These are phyloP conservation scores for Collybia sp. DNA, from an alignment of 768 basidiomycete genomes.

Conservation along the genomic window DNA sequence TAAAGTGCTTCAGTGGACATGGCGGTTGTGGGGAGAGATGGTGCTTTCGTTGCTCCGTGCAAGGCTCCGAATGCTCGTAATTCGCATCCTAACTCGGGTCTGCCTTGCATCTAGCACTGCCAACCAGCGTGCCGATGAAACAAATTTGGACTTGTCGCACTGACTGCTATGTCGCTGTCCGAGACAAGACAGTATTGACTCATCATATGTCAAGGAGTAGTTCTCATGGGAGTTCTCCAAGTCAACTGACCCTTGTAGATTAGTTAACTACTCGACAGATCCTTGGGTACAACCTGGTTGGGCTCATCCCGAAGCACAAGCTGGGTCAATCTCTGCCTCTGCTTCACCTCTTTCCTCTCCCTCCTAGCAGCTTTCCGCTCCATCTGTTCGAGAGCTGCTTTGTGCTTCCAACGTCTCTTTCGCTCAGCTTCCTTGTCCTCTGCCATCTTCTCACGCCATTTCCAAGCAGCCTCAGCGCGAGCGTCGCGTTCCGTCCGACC, in stretches of 20 bases:
- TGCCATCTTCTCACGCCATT: slow-evolving; percentile 59
- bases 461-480: slow-evolving; percentile 70
- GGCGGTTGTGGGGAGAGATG: slow-evolving; percentile 19
- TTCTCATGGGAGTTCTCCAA: too few species aligned
- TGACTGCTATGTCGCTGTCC: too few species aligned
- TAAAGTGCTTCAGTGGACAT: slow-evolving; percentile 34
- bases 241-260: too few species aligned
- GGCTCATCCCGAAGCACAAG: slow-evolving; percentile 46
- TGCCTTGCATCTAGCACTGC: neutral
- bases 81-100: slow-evolving; percentile 4
- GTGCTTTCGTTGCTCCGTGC: neutral
- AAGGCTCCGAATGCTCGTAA: neutral
- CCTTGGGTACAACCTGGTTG: slow-evolving; percentile 56
- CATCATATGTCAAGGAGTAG: too few species aligned
- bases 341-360: slow-evolving; percentile 46
- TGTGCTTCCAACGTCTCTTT: slow-evolving; percentile 53
- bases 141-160: too few species aligned
- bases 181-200: too few species aligned
- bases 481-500: slow-evolving; percentile 62
- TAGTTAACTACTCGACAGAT: slow-evolving; percentile 7
- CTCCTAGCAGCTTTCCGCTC: slow-evolving; percentile 52
- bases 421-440: slow-evolving; percentile 54
- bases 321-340: slow-evolving; percentile 51
- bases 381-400: slow-evolving; percentile 42
- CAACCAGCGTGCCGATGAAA: neutral